A percentile compares a stretch with the other conserved stretches of the same genome.
Conservation (phyloP, 2,329 filamentous ascomycete genomes). For the Lizonia empirigonia region DNA sequence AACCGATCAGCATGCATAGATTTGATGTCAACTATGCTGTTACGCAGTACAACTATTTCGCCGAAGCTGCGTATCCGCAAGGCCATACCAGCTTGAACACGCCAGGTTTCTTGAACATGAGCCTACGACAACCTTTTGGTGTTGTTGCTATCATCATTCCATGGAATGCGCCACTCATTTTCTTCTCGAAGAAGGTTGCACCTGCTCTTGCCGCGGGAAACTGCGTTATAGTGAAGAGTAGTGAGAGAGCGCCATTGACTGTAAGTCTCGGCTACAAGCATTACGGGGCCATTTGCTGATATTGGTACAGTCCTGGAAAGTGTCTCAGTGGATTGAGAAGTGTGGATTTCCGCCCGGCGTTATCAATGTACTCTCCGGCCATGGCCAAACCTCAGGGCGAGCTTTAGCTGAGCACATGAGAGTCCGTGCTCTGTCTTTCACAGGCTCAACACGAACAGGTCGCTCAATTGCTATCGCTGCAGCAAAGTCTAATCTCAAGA, state of each 20-base stretch:
- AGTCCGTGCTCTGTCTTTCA: constrained; percentile 83
- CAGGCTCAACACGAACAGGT: constrained; percentile 81
- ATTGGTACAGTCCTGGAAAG: constrained; percentile 68
- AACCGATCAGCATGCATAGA: constrained; percentile 75
- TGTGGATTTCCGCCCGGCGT: constrained; percentile 81
- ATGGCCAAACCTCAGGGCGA: constrained; percentile 77
- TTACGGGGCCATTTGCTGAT: neutral
- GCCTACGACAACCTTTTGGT: constrained; percentile 77
- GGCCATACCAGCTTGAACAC: constrained; percentile 71
- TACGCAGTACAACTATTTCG: constrained; percentile 79
- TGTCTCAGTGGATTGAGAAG: constrained; percentile 75
- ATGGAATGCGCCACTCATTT: constrained; percentile 42
- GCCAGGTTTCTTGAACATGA: constrained; percentile 61
- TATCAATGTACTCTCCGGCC: constrained; percentile 78
- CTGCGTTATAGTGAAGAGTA: constrained; percentile 37
- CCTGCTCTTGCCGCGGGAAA: constrained; percentile 36
- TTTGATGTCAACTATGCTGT: constrained; percentile 78
- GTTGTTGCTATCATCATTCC: constrained; percentile 82
- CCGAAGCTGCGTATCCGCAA: constrained; percentile 77
- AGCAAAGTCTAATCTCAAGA: constrained; percentile 80
- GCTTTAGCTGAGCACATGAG: constrained; percentile 74
- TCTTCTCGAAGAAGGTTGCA: constrained; percentile 36
- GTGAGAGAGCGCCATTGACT: constrained; percentile 64
- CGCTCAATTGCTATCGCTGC: constrained; percentile 76
- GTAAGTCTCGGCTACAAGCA: constrained; percentile 52